A percentile compares a stretch with the other conserved stretches of the same genome.
Conservation (phyloP, 2,329 filamentous ascomycete species). For the Microascus cirrosus region DNA sequence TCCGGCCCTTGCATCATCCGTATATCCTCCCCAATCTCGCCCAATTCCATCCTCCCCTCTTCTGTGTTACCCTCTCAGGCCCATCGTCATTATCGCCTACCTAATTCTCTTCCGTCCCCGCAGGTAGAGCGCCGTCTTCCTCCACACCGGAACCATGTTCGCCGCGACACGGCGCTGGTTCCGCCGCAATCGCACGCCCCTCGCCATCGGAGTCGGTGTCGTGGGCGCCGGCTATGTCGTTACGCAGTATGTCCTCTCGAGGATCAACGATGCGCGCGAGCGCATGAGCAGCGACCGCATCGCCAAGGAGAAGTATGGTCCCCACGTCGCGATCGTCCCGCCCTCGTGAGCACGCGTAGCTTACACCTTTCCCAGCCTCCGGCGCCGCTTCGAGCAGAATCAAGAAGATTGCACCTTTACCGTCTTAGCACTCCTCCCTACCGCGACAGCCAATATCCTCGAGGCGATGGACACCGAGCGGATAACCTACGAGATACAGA, state of each 20-base stretch:
- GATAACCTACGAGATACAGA: constrained; percentile 86
- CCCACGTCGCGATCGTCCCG: background rate
- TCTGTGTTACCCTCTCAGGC: background rate
- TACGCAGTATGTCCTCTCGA: constrained; percentile 83
- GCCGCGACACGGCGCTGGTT: constrained; percentile 79
- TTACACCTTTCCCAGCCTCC: constrained; percentile 48
- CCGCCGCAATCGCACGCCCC: constrained; percentile 77
- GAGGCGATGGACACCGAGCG: constrained; percentile 82
- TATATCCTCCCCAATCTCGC: background rate
- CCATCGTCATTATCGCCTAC: background rate
- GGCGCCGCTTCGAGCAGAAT: constrained; percentile 94
- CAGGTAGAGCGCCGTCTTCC: background rate
- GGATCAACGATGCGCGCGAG: constrained; percentile 87
- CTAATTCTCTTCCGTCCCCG: background rate
- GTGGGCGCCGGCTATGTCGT: constrained; percentile 85
- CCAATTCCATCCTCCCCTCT: background rate
- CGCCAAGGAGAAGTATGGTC: constrained; percentile 78
- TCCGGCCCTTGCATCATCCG: background rate
- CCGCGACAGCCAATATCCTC: constrained; percentile 80
- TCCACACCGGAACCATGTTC: constrained; percentile 34
- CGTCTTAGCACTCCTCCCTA: constrained; percentile 87
- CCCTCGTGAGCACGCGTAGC: background rate
- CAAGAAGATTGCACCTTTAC: constrained; percentile 98
- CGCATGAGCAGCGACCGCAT: constrained; percentile 95
- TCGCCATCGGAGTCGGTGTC: constrained; percentile 80